These are phyloP conservation scores for Auricularia cornea DNA, from an alignment of 768 basidiomycete species.

Conservation along the genomic window DNA sequence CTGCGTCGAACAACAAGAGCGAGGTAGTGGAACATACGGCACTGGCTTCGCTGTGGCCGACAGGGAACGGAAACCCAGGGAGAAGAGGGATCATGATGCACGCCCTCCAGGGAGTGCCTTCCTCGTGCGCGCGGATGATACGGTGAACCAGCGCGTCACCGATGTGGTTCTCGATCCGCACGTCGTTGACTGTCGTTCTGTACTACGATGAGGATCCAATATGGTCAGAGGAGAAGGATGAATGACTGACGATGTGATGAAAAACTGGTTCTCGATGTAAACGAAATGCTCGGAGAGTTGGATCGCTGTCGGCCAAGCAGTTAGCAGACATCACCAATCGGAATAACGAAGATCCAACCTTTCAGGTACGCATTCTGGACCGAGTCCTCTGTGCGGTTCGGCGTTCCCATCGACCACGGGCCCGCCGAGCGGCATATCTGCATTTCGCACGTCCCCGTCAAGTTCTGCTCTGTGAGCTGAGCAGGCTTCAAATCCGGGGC, in stretches of 20 bases:
- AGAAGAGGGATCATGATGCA: slow-evolving; percentile 87
- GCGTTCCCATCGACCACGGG: slow-evolving; percentile 93
- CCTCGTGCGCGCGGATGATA: slow-evolving; percentile 78
- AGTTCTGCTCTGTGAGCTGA: slow-evolving; percentile 68
- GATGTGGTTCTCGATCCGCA: slow-evolving; percentile 85
- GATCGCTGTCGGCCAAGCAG: slow-evolving; percentile 48
- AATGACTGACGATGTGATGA: slow-evolving; percentile 69
- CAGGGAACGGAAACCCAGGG: slow-evolving; percentile 88
- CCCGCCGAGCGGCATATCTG: slow-evolving; percentile 95
- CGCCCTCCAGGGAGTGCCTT: slow-evolving; percentile 80
- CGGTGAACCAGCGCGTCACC: slow-evolving; percentile 90
- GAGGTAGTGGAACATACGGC: slow-evolving; percentile 53
- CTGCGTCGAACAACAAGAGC: background rate
- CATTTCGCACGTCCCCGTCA: slow-evolving; percentile 94
- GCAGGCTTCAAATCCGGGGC: slow-evolving; percentile 83
- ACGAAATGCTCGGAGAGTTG: slow-evolving; percentile 94
- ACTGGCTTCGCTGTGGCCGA: slow-evolving; percentile 89
- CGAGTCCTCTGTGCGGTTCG: slow-evolving; percentile 75
- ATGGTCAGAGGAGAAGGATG: background rate
- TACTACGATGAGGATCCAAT: slow-evolving; percentile 8
- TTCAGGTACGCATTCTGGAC: slow-evolving; percentile 92
- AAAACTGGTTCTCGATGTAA: slow-evolving; percentile 95
- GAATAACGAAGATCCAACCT: slow-evolving; percentile 34
- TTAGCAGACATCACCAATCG: background rate
- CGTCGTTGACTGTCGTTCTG: slow-evolving; percentile 77